Conservation (phyloP, 768 basidiomycete species). For the Collybia sordida region DNA sequence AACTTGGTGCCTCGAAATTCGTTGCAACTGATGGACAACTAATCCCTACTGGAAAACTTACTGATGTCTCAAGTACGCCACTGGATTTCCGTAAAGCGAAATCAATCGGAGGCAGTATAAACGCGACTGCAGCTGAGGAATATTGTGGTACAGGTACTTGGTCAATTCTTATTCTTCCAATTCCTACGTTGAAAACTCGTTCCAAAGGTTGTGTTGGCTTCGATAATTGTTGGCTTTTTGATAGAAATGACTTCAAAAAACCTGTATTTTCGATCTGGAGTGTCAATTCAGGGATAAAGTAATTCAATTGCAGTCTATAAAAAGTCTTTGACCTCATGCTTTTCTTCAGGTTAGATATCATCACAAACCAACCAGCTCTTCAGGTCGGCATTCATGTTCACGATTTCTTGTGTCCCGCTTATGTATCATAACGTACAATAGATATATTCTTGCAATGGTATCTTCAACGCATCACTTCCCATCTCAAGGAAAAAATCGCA, state of each 20-base stretch:
- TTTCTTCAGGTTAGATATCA: slow-evolving; percentile 35
- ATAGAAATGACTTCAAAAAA: slow-evolving; percentile 24
- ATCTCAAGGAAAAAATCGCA: slow-evolving; percentile 42
- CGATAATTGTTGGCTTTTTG: slow-evolving; percentile 48
- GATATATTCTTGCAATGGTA: slow-evolving; percentile 43
- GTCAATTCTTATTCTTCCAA: neutral
- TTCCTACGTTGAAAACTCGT: neutral
- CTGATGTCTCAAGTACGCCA: slow-evolving; percentile 33
- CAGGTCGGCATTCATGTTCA: slow-evolving; percentile 25
- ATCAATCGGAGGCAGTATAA: slow-evolving; percentile 37
- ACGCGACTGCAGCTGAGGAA: slow-evolving; percentile 28
- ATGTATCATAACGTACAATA: slow-evolving; percentile 5
- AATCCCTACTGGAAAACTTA: slow-evolving; percentile 40
- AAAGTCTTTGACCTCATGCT: neutral
- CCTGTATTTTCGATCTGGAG: slow-evolving; percentile 43
- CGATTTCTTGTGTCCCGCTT: neutral
- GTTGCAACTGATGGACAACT: slow-evolving; percentile 38
- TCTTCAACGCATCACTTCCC: slow-evolving; percentile 30
- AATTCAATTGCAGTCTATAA: slow-evolving; percentile 1
- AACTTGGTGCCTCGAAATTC: slow-evolving; percentile 35
- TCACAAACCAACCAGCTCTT: slow-evolving; percentile 44
- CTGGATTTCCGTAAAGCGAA: slow-evolving; percentile 43
- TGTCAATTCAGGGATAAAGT: slow-evolving; percentile 45
- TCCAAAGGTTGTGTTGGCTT: slow-evolving; percentile 41
- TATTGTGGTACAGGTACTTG: slow-evolving; percentile 39